Conservation (phyloP, 148 eudicot genomes). For the Nepenthes mirabilis region DNA sequence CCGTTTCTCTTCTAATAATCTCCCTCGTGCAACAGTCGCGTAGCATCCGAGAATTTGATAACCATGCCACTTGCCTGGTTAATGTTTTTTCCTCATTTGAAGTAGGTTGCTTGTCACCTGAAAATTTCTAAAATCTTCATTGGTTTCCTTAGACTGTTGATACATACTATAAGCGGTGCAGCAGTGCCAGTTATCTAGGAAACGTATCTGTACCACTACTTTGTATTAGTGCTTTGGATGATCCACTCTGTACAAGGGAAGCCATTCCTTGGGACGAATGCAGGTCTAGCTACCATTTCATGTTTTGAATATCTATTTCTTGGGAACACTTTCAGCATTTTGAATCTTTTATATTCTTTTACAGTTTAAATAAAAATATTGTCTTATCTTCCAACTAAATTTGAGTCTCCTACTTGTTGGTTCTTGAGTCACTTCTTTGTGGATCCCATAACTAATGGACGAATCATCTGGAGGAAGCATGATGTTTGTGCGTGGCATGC, state of each 20-base stretch:
- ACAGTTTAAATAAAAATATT: constrained; percentile 71
- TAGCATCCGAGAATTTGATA: constrained; percentile 88
- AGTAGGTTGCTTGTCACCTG: background rate
- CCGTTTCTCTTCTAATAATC: too few species aligned
- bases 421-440: too few species aligned
- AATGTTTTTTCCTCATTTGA: constrained; percentile 3
- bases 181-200: constrained; percentile 57
- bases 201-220: constrained; percentile 74
- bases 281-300: constrained; percentile 31
- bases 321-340: background rate
- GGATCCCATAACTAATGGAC: too few species aligned
- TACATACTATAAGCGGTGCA: constrained; percentile 72
- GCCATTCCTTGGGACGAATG: constrained; percentile 99
- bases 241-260: constrained; percentile 84
- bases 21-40: constrained; percentile 30
- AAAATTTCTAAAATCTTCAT: constrained; percentile 21
- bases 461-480: too few species aligned
- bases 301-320: constrained; percentile 1
- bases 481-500: too few species aligned
- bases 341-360: constrained; percentile 3
- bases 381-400: too few species aligned
- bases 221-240: constrained; percentile 92
- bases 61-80: constrained; percentile 70
- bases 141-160: constrained; percentile 60
- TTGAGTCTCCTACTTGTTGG: too few species aligned